Evolutionary conservation across 441 rosid genomes (phyloP).

Genomic region (Croton setiger): DNA sequence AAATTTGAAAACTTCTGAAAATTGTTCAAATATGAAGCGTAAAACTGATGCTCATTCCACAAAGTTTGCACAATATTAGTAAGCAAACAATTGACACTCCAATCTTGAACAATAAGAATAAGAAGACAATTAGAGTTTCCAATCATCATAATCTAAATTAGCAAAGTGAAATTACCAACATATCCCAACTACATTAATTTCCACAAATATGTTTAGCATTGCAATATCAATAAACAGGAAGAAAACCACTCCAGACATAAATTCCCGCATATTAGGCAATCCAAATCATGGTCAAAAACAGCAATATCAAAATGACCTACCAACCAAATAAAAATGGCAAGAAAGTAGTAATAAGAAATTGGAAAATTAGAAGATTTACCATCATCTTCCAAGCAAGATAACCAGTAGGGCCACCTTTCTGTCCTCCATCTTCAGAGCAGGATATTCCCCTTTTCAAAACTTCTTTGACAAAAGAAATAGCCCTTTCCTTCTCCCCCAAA

Average conservation of each 20-base stretch:
- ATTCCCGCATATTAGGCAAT: background rate
- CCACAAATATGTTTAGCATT: background rate
- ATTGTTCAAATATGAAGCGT: background rate
- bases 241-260: background rate
- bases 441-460: constrained; percentile 51
- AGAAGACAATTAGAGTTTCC: constrained; percentile 1
- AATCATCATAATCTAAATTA: background rate
- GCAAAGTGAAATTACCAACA: constrained; percentile 4
- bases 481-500: constrained; percentile 57
- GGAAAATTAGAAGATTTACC: constrained; percentile 39
- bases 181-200: background rate
- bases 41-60: background rate
- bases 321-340: background rate
- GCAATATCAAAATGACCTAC: background rate
- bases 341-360: background rate
- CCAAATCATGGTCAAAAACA: background rate
- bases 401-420: constrained; percentile 81
- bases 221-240: background rate
- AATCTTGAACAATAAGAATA: background rate
- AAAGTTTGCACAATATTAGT: background rate
- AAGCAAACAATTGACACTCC: background rate
- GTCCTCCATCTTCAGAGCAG: constrained; percentile 41
- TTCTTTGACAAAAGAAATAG: constrained; percentile 67
- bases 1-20: background rate
- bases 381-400: constrained; percentile 94